Percentiles rank a stretch among this genome's conserved stretches.
Evolutionary conservation across 108 stramenopile species (phyloP).

Genomic region (Parietichytrium sp.): DNA sequence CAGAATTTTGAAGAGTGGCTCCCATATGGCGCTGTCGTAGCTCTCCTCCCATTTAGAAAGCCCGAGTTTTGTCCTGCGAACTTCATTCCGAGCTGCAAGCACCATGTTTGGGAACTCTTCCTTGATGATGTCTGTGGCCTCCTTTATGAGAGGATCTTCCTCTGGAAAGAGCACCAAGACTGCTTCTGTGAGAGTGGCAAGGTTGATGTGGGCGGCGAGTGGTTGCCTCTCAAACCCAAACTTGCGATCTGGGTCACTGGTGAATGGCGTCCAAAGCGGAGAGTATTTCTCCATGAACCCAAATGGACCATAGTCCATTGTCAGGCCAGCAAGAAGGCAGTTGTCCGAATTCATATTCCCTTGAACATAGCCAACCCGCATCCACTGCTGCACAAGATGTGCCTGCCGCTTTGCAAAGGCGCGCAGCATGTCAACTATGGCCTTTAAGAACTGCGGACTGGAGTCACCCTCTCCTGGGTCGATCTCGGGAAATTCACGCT

Average conservation of each 20-base stretch:
- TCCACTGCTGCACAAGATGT: constrained; percentile 72
- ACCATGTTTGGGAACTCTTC: not conserved
- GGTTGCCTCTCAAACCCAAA: constrained; percentile 88
- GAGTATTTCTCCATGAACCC: constrained; percentile 80
- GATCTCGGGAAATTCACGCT: not conserved
- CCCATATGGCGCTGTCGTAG: not conserved
- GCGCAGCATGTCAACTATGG: constrained; percentile 9
- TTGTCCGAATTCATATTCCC: constrained; percentile 95
- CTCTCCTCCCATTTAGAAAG: not conserved
- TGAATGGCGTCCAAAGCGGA: constrained; percentile 67
- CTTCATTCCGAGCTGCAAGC: not conserved
- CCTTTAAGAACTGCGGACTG: too few relatives aligned
- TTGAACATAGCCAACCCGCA: constrained; percentile 90
- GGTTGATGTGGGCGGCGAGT: constrained; percentile 75
- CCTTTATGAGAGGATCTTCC: not conserved
- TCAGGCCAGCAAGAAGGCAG: constrained; percentile 72
- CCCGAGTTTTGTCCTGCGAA: not conserved
- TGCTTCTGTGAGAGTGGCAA: constrained; percentile 69
- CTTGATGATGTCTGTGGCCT: not conserved
- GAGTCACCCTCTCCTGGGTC: too few relatives aligned
- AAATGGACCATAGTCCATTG: constrained; percentile 94
- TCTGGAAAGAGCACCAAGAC: constrained; percentile 74
- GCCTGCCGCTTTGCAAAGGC: not conserved
- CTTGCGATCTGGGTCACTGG: constrained; percentile 76
- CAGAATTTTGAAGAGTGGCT: not conserved